Base-by-base conservation (phyloP, 345 rosid species). In the Pugionium dolabratum region DNA sequence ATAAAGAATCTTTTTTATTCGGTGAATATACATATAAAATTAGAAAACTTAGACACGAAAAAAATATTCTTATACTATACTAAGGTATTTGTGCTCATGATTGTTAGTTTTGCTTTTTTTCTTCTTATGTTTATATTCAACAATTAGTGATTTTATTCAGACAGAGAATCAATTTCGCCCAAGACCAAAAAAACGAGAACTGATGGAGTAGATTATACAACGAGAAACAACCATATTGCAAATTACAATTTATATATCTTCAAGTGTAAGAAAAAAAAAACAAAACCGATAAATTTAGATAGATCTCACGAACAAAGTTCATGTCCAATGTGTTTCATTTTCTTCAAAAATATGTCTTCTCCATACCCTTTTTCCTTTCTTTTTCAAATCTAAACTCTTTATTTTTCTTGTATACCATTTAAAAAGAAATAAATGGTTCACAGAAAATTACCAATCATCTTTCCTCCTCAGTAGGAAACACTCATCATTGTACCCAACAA, bases 401-500 rank as follows among this genome's bases (percentile, higher is more conserved):
- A 1, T 25, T 35, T 9, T 8, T 50, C 11, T 59, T 10, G 0
- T 69, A 33, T 28, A 36, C 44, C 25, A 28, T 27, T 55, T 66
- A 0, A 32, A 6, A 29, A 48, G 4, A 43, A 62, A 7, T 5
- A 47, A 26, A 11, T 0, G 31, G 7, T 4, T 7, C 40, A 73
- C 39, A 59, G 47, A 73, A 73, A 73, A 80, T 83, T 73, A 82
- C 75, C 90, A 83, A 89, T 91, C 90, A 91, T 89, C 85, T 80
- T 82, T 85, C 83, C 90, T 87, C 88, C 96, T 83, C 70, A 76
- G 63, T 72, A 83, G 95, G 96, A 86, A 89, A 85, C 98, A 89
- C 83, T 78, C 92, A 89, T 91, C 91, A 91, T 91, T 91, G 91
- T 87, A 73, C 89, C 87, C 90, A 84, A 90, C 81, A 83, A 84